Evolutionary conservation across 495 filamentous ascomycete genomes (phyloP).

Genomic region (Choiromyces venosus): DNA sequence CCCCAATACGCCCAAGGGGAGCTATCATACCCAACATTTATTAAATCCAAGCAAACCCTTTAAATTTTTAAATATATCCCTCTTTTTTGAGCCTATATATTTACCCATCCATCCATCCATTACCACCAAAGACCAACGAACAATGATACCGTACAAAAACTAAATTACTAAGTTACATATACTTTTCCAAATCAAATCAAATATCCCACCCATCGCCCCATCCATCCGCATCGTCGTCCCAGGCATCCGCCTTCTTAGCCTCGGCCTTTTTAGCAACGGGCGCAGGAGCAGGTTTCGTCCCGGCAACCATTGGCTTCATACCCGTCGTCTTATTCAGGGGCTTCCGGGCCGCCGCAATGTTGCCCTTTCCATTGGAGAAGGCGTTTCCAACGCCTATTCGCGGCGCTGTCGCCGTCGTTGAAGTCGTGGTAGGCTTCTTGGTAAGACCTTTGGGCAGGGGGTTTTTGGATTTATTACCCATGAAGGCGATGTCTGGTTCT

Average conservation of each 20-base stretch:
- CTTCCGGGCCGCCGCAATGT: conserved; percentile 10
- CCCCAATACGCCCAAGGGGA: background rate
- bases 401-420: conserved; percentile 4
- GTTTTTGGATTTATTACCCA: conserved; percentile 25
- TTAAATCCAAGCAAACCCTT: background rate
- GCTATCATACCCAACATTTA: background rate
- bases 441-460: conserved; percentile 30
- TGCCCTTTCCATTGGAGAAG: conserved; percentile 14
- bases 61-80: background rate
- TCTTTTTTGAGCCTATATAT: background rate
- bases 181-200: conserved; percentile 4
- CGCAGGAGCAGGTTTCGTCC: background rate
- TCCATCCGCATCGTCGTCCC: conserved; percentile 54
- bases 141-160: background rate
- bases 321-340: conserved; percentile 14
- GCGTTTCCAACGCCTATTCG: conserved; percentile 20
- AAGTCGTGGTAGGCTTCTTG: conserved; percentile 11
- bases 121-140: background rate
- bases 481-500: conserved; percentile 24
- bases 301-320: conserved; percentile 16
- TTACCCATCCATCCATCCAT: background rate
- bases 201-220: conserved; percentile 64
- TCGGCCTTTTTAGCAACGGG: conserved; percentile 19
- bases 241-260: conserved; percentile 53
- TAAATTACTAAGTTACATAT: background rate